Conservation (phyloP, 495 filamentous ascomycete species). For the Penicillium longicatenatum region DNA sequence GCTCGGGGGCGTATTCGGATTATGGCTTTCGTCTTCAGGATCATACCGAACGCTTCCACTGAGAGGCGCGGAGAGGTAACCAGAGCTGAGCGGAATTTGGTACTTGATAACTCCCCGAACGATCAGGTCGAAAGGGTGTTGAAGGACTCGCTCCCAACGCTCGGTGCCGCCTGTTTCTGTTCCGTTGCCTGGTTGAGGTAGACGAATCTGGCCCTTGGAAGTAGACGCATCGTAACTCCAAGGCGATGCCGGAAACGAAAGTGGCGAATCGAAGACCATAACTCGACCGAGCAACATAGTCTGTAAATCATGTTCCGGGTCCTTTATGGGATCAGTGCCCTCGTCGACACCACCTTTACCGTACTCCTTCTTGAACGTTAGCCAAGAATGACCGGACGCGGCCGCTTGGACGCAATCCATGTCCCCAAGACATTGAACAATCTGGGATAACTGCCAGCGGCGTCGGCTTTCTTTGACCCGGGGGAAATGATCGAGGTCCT, state of each 20-base stretch:
- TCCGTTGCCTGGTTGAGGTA: constrained; percentile 82
- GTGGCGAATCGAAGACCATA: constrained; percentile 78
- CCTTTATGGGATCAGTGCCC: constrained; percentile 71
- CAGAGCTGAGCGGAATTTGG: constrained; percentile 77
- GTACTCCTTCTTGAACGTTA: constrained; percentile 2
- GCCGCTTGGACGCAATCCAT: constrained; percentile 25
- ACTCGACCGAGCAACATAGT: constrained; percentile 91
- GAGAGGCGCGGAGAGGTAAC: constrained; percentile 56
- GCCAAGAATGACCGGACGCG: constrained; percentile 9
- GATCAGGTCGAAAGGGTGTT: constrained; percentile 90
- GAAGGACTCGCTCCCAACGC: constrained; percentile 87
- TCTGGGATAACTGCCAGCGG: constrained; percentile 35
- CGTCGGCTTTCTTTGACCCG: constrained; percentile 40
- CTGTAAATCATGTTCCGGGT: constrained; percentile 65
- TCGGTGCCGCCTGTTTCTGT: constrained; percentile 84
- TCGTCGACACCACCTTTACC: constrained; percentile 55
- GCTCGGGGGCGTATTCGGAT: constrained; percentile 19
- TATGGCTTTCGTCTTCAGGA: constrained; percentile 44
- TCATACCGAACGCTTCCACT: constrained; percentile 53
- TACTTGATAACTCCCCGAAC: constrained; percentile 89
- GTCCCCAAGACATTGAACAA: constrained; percentile 32
- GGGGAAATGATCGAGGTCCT: constrained; percentile 30
- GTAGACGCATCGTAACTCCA: constrained; percentile 64
- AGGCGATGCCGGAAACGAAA: constrained; percentile 86
- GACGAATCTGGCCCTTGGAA: constrained; percentile 79